Evolutionary conservation across 495 filamentous ascomycete genomes (phyloP), one percentile per base, ranked within the genome.

Genomic region (Delitschia confertaspora): DNA sequence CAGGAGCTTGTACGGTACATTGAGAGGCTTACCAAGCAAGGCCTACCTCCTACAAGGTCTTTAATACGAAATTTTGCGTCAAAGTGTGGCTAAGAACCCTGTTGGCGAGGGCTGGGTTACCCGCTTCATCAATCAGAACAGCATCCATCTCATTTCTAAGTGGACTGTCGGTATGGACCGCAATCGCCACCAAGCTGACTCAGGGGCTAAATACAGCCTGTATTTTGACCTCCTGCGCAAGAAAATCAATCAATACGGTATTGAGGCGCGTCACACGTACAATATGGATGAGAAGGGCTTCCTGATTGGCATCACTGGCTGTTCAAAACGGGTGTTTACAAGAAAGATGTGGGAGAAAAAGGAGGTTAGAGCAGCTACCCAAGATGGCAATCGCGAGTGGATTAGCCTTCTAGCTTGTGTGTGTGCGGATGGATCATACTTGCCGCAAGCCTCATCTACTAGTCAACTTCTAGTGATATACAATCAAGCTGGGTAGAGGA

Each of bases 281-380:
- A 58, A 56, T 30, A 45, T 58, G 19, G 55, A 58, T 42, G 46
- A 59, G 33, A 59, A 59, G 27, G 56, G 54, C 42, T 59, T 59
- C 27, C 16, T 53, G 5, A 44, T 58, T 13, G 43, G 53, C 14
- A 21, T 48, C 29, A 9, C 27, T 8, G 6, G 2, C 11, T 33
- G 21, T 11, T 9, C 17, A 22, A 40, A 41, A 21, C 13, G 45
- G 20, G n/a, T 40, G 8, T 48, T 48, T 16, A n/a, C 4, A 17
- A 16, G 30, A 9, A n/a, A 3, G 2, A 1, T 17, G 10, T 41
- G 22, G 4, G 14, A 40, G 10, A 21, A 6, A 4, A 14, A 19
- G 4, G 9, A 21, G 19, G 13, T 38, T 1, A 40, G 21, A 22
- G 1, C 21, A 25, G 3, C 17, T 5, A 4, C 41, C 16, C 27